Evolutionary conservation across 495 filamentous ascomycete species (phyloP).

Genomic region (Apodospora peruviana): DNA sequence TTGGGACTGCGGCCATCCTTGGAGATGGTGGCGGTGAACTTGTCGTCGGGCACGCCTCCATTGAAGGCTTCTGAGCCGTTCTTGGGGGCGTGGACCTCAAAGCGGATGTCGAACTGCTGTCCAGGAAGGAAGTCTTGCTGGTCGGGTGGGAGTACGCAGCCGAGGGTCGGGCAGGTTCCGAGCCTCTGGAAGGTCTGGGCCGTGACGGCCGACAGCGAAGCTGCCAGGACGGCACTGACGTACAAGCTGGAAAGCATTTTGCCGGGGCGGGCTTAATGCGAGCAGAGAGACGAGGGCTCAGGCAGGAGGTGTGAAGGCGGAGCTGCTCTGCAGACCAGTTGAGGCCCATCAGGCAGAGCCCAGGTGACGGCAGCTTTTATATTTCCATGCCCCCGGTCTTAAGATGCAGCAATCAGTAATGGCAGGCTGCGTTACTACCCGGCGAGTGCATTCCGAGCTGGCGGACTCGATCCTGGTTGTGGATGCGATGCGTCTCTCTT

Average conservation of each 20-base stretch:
- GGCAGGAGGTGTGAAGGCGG: background rate
- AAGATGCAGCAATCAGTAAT: background rate
- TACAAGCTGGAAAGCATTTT: slow-evolving; percentile 27
- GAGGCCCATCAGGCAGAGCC: background rate
- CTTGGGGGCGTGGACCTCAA: slow-evolving; percentile 70
- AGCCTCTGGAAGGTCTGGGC: slow-evolving; percentile 67
- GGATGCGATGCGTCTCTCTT: background rate
- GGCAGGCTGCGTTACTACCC: background rate
- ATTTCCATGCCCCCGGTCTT: background rate
- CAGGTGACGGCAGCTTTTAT: background rate
- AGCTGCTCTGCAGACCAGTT: background rate
- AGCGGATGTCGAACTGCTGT: slow-evolving; percentile 69
- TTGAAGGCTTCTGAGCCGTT: slow-evolving; percentile 67
- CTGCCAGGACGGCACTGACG: slow-evolving; percentile 23
- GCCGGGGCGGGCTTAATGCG: background rate
- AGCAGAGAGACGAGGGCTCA: background rate
- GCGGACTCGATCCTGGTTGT: background rate
- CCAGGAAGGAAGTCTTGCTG: slow-evolving; percentile 72
- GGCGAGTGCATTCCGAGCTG: background rate
- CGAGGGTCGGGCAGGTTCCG: slow-evolving; percentile 64
- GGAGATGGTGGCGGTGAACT: slow-evolving; percentile 62
- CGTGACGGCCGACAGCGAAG: slow-evolving; percentile 27
- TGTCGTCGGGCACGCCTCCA: slow-evolving; percentile 53
- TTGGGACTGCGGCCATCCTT: slow-evolving; percentile 48
- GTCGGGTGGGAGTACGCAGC: slow-evolving; percentile 70